A percentile compares a stretch with the other conserved stretches of the same genome.
phyloP scores from a whole-genome alignment of 75 land plant species.

The Isoetes taiwanensis region DNA sequence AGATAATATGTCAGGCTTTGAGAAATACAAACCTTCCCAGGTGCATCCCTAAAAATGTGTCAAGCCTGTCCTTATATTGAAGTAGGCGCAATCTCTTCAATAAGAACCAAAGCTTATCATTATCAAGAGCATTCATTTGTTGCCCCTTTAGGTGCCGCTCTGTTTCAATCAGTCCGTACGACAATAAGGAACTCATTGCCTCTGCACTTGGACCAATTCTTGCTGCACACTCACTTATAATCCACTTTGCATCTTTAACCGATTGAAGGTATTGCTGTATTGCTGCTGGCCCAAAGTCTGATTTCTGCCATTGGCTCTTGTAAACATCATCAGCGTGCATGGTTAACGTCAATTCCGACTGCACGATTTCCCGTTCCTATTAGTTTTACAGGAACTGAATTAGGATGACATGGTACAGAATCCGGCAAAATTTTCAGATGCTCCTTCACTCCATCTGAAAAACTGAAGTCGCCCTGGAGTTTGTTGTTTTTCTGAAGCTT shows the following conservation, averaged over 20 bases:
- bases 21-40: conserved; percentile 64
- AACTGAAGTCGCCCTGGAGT: no score
- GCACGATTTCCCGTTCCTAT: no score
- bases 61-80: conserved; percentile 73
- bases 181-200: conserved; percentile 42
- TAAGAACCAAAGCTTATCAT: conserved; percentile 22
- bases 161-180: conserved; percentile 51
- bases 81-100: conserved; percentile 45
- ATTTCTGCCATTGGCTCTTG: conserved; percentile 64
- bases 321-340: conserved; percentile 75
- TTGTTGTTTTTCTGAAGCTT: no score
- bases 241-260: conserved; percentile 54
- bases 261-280: conserved; percentile 34
- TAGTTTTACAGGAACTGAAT: no score
- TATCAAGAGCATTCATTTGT: conserved; percentile 10
- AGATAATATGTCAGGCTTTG: no score
- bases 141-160: conserved; percentile 31
- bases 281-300: conserved; percentile 31
- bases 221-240: conserved; percentile 59
- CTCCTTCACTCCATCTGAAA: no score
- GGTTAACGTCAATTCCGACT: no score
- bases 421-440: no score
- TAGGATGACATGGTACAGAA: no score
- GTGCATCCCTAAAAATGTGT: conserved; percentile 83
- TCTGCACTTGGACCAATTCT: conserved; percentile 61